Base-by-base conservation (phyloP, 2,329 filamentous ascomycete species). In the Capronia coronata region DNA sequence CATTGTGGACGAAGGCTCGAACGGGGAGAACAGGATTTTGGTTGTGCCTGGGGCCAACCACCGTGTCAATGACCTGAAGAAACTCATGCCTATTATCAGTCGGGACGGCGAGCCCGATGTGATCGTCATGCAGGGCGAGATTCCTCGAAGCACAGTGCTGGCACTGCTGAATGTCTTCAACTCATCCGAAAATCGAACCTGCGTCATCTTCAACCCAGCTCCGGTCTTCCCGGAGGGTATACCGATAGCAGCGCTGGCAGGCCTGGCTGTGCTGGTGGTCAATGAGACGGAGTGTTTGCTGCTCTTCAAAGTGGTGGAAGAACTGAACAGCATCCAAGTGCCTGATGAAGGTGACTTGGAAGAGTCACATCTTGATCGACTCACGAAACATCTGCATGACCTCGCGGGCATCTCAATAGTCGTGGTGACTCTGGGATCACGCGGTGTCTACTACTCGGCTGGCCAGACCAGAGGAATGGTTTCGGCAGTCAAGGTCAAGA, bases 271-370 rank as follows among this genome's bases (percentile, higher is more conserved):
- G 61, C 74, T 96, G 37, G 79, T 96, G 43, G 79, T 96, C 61
- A 96, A 97, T 63, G 90, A 96, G 72, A 93, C 84, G 1, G 90
- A 96, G 71, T 87, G 89, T 1, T 78, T 82, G 7, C 78, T 90
- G 43, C 75, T 94, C 47, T 82, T 79, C 0, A 80, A 22, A 63
- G 64, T 11, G 64, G 70, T 44, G 63, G 22, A 47, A 13, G 38
- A 56, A 35, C 46, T 56, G 14, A 45, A 46, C 7, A 40, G 19
- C 63, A 51, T 35, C 57, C 38, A 58, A 16, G 49, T 48, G 19
- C 32, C 39, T 25, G 8, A n/a, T n/a, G 40, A 43, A n/a, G 23
- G 13, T 13, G 40, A 43, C 40, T 23, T 61, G 40, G 41, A 46
- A n/a, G 40, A 51, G 32, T 57, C 63, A 19, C 62, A 68, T 11